A percentile compares a stretch with the other conserved stretches of the same genome.
phyloP scores from a whole-genome alignment of 805 yeast genomes.

The Crinitomyces ghanaensis region DNA sequence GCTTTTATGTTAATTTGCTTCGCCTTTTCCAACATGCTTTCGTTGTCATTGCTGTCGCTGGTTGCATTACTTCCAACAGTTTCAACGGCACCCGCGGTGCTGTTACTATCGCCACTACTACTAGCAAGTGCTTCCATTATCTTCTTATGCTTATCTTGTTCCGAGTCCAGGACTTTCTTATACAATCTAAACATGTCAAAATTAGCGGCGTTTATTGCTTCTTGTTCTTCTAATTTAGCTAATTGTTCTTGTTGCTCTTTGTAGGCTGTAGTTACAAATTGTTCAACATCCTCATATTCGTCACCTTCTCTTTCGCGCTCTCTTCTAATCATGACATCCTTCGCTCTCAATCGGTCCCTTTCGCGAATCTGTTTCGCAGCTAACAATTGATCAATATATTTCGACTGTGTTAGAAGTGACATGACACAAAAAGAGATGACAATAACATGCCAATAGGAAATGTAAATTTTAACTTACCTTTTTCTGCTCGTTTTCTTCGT shows the following conservation, averaged over 20 bases:
- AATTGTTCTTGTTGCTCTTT: conserved; percentile 28
- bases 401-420: conserved; percentile 15
- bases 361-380: conserved; percentile 37
- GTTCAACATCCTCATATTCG: conserved; percentile 30
- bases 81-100: neutral
- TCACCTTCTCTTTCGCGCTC: conserved; percentile 33
- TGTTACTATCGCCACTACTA: neutral
- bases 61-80: neutral
- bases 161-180: conserved; percentile 13
- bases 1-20: conserved; percentile 10
- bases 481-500: conserved; percentile 2
- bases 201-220: conserved; percentile 3
- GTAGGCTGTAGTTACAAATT: conserved; percentile 40
- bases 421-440: conserved; percentile 1
- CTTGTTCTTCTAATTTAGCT: conserved; percentile 12
- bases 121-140: conserved; percentile 3
- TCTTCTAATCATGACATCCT: conserved; percentile 28
- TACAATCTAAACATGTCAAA: conserved; percentile 14
- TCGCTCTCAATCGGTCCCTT: conserved; percentile 32
- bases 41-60: conserved; percentile 1
- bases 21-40: conserved; percentile 13
- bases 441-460: conserved; percentile 6
- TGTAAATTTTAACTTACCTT: neutral
- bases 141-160: conserved; percentile 14
- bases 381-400: conserved; percentile 33